Evolutionary conservation across 2,329 filamentous ascomycete species (phyloP).

Genomic region (Penicillium oxalicum): DNA sequence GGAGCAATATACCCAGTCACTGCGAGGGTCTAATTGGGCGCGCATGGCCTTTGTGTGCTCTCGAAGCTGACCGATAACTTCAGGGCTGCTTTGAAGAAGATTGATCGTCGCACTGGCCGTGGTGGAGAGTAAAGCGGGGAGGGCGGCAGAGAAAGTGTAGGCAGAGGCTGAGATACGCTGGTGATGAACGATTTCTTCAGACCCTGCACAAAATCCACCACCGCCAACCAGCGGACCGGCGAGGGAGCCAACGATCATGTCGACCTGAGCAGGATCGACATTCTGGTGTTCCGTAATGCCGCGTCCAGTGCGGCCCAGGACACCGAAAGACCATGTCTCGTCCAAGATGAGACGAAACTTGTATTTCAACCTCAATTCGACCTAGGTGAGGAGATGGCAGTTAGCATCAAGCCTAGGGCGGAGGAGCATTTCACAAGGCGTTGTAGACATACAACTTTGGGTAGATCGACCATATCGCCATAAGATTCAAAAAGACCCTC

Average conservation of each 20-base stretch:
- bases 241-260: conserved; percentile 95
- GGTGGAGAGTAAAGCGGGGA: conserved; percentile 91
- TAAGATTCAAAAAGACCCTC: conserved; percentile 90
- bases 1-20: conserved; percentile 83
- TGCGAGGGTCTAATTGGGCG: conserved; percentile 81
- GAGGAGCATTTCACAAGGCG: background rate
- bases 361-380: conserved; percentile 91
- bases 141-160: conserved; percentile 91
- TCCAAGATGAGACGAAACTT: conserved; percentile 97
- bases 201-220: conserved; percentile 91
- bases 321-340: conserved; percentile 95
- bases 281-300: conserved; percentile 95
- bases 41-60: conserved; percentile 84
- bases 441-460: conserved; percentile 61
- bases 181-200: conserved; percentile 87
- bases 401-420: conserved; percentile 1
- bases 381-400: conserved; percentile 40
- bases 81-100: conserved; percentile 78
- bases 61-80: conserved; percentile 69
- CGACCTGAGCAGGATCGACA: conserved; percentile 84
- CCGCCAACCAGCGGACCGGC: conserved; percentile 85
- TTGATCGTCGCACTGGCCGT: conserved; percentile 87
- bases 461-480: conserved; percentile 78
- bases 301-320: conserved; percentile 82
- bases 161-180: conserved; percentile 88